Evolutionary conservation across 2,329 filamentous ascomycete genomes (phyloP).

Genomic region (Verticillium longisporum): DNA sequence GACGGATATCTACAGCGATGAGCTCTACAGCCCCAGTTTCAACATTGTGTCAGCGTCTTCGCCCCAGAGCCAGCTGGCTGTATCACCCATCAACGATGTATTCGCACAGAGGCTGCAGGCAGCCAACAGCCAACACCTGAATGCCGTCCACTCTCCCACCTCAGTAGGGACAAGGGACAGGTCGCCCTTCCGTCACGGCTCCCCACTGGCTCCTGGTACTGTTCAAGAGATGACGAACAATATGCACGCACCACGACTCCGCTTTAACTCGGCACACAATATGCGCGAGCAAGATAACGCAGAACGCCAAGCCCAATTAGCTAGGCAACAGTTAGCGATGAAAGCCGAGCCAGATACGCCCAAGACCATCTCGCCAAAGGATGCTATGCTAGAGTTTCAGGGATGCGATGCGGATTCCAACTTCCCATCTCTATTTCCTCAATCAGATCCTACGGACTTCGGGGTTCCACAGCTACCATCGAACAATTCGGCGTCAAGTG

Average conservation of each 20-base stretch:
- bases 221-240: slow-evolving; percentile 34
- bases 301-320: slow-evolving; percentile 46
- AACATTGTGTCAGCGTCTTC: slow-evolving; percentile 47
- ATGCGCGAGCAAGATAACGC: slow-evolving; percentile 56
- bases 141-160: slow-evolving; percentile 45
- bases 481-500: neutral
- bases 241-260: slow-evolving; percentile 8
- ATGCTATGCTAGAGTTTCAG: slow-evolving; percentile 79
- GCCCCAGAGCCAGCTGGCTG: slow-evolving; percentile 35
- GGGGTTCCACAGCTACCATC: slow-evolving; percentile 14
- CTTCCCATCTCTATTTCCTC: slow-evolving; percentile 64
- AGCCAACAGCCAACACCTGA: slow-evolving; percentile 67
- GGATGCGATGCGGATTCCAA: slow-evolving; percentile 64
- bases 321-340: slow-evolving; percentile 37
- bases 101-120: slow-evolving; percentile 73
- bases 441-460: slow-evolving; percentile 41
- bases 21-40: slow-evolving; percentile 71
- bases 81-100: slow-evolving; percentile 50
- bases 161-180: slow-evolving; percentile 52
- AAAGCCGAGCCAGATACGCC: slow-evolving; percentile 41
- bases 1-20: slow-evolving; percentile 78
- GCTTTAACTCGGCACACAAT: slow-evolving; percentile 48
- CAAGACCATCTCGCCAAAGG: slow-evolving; percentile 94
- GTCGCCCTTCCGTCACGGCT: slow-evolving; percentile 75
- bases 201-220: slow-evolving; percentile 27